Evolutionary conservation across 2,329 filamentous ascomycete genomes (phyloP).

Genomic region (Fusarium armeniacum): DNA sequence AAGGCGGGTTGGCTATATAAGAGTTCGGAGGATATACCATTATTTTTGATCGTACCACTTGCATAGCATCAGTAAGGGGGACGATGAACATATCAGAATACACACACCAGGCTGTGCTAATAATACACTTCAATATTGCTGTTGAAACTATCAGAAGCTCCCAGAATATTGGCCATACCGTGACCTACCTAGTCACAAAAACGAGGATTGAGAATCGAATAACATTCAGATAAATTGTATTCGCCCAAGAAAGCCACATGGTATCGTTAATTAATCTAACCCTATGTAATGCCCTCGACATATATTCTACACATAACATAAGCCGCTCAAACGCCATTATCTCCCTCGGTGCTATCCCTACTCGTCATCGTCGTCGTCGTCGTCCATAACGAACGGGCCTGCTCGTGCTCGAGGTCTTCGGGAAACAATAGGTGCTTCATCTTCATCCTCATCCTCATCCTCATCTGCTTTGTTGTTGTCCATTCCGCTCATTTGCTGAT

Average conservation of each 20-base stretch:
- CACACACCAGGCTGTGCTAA: neutral
- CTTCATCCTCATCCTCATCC: constrained; percentile 51
- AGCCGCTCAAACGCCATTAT: constrained; percentile 33
- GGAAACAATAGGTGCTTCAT: constrained; percentile 46
- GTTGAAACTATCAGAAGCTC: neutral
- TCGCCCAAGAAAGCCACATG: neutral
- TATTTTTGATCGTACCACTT: neutral
- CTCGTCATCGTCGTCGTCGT: constrained; percentile 70
- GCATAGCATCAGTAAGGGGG: neutral
- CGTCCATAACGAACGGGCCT: constrained; percentile 69
- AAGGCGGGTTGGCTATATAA: neutral
- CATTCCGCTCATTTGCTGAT: constrained; percentile 38
- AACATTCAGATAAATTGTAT: neutral
- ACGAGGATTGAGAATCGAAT: neutral
- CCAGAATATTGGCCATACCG: neutral
- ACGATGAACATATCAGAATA: neutral
- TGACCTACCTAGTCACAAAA: too few relatives aligned
- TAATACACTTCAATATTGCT: neutral
- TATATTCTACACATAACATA: constrained; percentile 1
- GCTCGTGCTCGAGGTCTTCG: constrained; percentile 63
- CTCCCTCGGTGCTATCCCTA: constrained; percentile 2
- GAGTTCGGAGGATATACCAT: constrained; percentile 29
- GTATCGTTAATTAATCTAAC: constrained; percentile 29
- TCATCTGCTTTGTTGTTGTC: constrained; percentile 50
- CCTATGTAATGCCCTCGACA: neutral